Percentiles rank a stretch among this genome's conserved stretches.
Evolutionary conservation across 164 flowering plant genomes (phyloP).

Genomic region (Stephania cephalantha): DNA sequence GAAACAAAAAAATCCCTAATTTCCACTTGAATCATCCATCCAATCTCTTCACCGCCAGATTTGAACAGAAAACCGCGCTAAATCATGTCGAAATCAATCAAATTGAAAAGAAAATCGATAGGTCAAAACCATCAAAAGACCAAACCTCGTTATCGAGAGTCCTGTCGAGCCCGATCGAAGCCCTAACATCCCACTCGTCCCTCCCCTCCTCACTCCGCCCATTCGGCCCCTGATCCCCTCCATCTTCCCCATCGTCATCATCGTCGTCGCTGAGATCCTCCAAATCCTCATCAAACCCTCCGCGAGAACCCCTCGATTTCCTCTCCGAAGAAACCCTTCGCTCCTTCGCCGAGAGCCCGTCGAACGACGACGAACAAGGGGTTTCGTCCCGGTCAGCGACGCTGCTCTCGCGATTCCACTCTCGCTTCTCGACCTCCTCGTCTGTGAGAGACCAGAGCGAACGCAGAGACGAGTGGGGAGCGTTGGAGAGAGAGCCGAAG

Average conservation of each 20-base stretch:
- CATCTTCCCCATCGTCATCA: conserved; percentile 20
- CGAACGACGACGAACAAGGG: conserved; percentile 20
- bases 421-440: conserved; percentile 42
- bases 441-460: conserved; percentile 66
- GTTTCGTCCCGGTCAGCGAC: conserved; percentile 20
- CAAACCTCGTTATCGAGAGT: conserved; percentile 83
- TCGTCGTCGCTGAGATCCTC: conserved; percentile 31
- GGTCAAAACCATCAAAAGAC: background rate
- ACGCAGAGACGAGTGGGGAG: conserved; percentile 15
- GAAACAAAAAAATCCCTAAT: background rate
- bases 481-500: conserved; percentile 50
- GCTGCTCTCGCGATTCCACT: conserved; percentile 48
- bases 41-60: background rate
- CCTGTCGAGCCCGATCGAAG: conserved; percentile 61
- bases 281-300: conserved; percentile 28
- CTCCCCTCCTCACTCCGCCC: conserved; percentile 32
- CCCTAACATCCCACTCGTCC: conserved; percentile 63
- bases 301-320: conserved; percentile 11
- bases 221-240: conserved; percentile 20
- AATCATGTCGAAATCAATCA: no score
- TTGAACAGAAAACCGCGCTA: no score
- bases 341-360: conserved; percentile 18
- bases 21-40: background rate
- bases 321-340: background rate
- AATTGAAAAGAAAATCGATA: no score